phyloP scores from a whole-genome alignment of 139 green algal genomes.

The Coelastrella sp. region DNA sequence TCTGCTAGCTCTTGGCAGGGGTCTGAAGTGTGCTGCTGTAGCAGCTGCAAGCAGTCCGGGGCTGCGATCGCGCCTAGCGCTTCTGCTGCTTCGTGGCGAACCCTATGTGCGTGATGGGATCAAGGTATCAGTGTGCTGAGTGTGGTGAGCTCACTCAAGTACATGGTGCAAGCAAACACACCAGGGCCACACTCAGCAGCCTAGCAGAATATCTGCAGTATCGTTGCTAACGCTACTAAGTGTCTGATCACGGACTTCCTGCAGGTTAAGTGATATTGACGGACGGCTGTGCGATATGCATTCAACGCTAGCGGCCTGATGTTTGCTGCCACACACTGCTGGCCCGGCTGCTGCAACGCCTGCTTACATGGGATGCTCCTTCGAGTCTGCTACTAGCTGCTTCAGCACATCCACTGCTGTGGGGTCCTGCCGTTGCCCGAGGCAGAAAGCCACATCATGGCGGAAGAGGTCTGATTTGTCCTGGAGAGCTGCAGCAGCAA shows the following conservation, averaged over 20 bases:
- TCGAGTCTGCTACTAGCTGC: conserved; percentile 68
- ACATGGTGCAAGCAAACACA: no score
- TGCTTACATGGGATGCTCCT: conserved; percentile 86
- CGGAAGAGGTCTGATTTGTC: conserved; percentile 87
- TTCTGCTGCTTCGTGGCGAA: conserved; percentile 93
- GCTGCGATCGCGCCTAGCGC: conserved; percentile 90
- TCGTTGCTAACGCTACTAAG: no score
- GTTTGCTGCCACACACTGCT: no score
- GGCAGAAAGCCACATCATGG: conserved; percentile 93
- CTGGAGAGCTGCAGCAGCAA: conserved; percentile 68
- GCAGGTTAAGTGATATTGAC: no score
- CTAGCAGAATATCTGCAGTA: no score
- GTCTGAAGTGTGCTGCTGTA: conserved; percentile 75
- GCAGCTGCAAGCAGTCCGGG: conserved; percentile 70
- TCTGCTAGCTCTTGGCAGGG: conserved; percentile 86
- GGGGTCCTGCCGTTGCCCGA: conserved; percentile 90
- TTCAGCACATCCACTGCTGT: conserved; percentile 73
- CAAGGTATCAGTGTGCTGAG: no score
- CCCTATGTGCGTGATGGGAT: conserved; percentile 62
- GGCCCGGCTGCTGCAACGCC: no score
- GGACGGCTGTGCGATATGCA: no score
- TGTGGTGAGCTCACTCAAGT: no score
- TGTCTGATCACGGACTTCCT: no score
- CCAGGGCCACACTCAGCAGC: no score
- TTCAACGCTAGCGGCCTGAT: no score